Conservation (phyloP, 257 asterid species). For the Plantago elongata region DNA sequence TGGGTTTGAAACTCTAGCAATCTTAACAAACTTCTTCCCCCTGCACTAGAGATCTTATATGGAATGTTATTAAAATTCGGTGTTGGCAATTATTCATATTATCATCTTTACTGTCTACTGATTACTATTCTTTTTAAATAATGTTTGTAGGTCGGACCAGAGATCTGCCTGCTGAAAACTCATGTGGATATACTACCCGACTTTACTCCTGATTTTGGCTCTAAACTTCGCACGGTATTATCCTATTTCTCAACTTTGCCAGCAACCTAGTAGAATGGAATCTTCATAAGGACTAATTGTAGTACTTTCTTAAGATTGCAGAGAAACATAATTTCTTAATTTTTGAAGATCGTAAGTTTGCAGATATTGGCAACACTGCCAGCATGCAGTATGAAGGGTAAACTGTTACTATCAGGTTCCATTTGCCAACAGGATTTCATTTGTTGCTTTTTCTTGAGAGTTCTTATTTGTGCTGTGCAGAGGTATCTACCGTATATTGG, state of each 20-base stretch:
- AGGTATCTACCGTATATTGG: conserved; percentile 75
- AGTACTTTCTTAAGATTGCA: conserved; percentile 61
- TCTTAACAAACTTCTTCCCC: neutral
- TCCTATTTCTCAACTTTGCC: conserved; percentile 2
- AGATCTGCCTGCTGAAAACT: conserved; percentile 93
- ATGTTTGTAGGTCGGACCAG: conserved; percentile 86
- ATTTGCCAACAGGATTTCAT: conserved; percentile 2
- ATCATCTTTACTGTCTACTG: conserved; percentile 18
- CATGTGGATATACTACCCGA: conserved; percentile 96
- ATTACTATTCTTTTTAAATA: conserved; percentile 5
- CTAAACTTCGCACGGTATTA: conserved; percentile 78
- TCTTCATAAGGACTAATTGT: conserved; percentile 21
- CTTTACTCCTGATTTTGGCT: conserved; percentile 85
- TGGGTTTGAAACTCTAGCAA: conserved; percentile 14
- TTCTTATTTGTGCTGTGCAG: conserved; percentile 44
- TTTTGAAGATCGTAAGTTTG: conserved; percentile 93
- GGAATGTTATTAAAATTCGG: neutral
- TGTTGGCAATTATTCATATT: neutral
- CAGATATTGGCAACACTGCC: conserved; percentile 98
- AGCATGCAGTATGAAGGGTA: conserved; percentile 97
- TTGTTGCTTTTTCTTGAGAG: conserved; percentile 19
- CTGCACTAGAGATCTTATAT: neutral
- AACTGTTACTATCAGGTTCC: conserved; percentile 21
- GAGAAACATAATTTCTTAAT: conserved; percentile 82
- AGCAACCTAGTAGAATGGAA: neutral